phyloP scores from a whole-genome alignment of 1,139 yeast genomes.

The Suhomyces choctaworum region DNA sequence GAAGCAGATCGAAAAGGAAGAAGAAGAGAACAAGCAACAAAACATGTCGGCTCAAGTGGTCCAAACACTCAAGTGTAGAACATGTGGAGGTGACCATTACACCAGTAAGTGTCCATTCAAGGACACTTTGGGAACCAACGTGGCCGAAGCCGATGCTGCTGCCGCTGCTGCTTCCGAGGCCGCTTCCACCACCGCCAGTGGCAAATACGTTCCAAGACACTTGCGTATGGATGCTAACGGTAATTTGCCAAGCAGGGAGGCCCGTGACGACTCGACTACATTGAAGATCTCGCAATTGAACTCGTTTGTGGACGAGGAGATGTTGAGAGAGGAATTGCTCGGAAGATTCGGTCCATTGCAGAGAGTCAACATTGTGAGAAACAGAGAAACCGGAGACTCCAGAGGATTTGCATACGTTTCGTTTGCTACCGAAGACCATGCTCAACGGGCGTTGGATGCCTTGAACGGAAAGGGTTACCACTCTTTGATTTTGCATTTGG shows the following conservation, averaged over 20 bases:
- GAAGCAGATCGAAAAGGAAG: constrained; percentile 62
- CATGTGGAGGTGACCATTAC: constrained; percentile 93
- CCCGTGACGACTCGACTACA: constrained; percentile 84
- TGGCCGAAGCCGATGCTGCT: constrained; percentile 32
- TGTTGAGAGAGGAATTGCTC: constrained; percentile 72
- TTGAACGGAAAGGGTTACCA: constrained; percentile 92
- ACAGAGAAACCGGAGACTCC: constrained; percentile 91
- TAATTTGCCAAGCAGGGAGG: constrained; percentile 53
- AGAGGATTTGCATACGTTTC: constrained; percentile 98
- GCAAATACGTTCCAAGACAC: constrained; percentile 78
- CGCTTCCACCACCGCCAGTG: constrained; percentile 29
- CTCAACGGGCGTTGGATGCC: constrained; percentile 74
- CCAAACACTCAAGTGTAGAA: constrained; percentile 72
- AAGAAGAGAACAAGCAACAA: constrained; percentile 61
- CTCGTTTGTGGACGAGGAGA: constrained; percentile 79
- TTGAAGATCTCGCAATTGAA: constrained; percentile 91
- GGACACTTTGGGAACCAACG: constrained; percentile 72
- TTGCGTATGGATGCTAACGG: constrained; percentile 63
- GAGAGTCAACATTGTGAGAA: constrained; percentile 83
- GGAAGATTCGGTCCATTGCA: constrained; percentile 70
- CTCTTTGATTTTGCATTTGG: constrained; percentile 82
- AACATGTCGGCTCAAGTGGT: constrained; percentile 23
- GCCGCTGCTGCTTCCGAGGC: constrained; percentile 37
- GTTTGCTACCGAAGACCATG: constrained; percentile 65
- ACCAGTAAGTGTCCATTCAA: constrained; percentile 95